Evolutionary conservation across 495 filamentous ascomycete genomes (phyloP), one percentile per base, ranked within the genome.

Genomic region (Pseudomonodictys pantanalensis): DNA sequence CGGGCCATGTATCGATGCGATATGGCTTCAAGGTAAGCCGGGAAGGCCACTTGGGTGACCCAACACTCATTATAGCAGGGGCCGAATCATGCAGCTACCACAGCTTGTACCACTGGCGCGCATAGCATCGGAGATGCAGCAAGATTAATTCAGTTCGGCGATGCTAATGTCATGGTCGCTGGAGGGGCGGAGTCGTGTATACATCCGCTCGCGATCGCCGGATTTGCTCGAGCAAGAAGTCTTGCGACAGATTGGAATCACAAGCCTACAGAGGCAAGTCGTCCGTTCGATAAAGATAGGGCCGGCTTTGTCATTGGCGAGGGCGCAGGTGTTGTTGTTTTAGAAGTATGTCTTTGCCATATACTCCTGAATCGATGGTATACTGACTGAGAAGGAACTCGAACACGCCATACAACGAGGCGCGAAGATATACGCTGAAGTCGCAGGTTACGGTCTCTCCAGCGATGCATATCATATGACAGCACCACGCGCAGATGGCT

Each of bases 161-260:
- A 97, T 68, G 92, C 92, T 22, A 82, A 95, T 68, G 85, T 97
- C 23, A 97, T 98, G 91, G 75, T 98, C 11, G 91, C 93, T 32
- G 93, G 93, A 26, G 92, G 91, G 11, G 83, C 91, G 8, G 93
- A 98, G 73, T 91, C 92, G 1, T 98, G 93, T 71, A 95, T 98
- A 58, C 91, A 98, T 67, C 93, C 93, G 11, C 78, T 98, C 22
- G 89, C 92, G 18, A 86, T 98, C 54, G 87, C 90, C 4, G 93
- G 93, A 18, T 98, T 98, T 71, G 86, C 90, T 17, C 80, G 92
- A 28, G 91, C 91, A 2, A 82, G 91, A 49, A 95, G 90, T 46
- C 78, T 98, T 22, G 86, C 89, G 2, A 95, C 89, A 0, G 79
- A 76, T 1, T 93, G 81, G 74, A 96, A 97, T 68, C 75, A 88